Conservation (phyloP, 2,329 filamentous ascomycete genomes). For the Colletotrichum kahawae region DNA sequence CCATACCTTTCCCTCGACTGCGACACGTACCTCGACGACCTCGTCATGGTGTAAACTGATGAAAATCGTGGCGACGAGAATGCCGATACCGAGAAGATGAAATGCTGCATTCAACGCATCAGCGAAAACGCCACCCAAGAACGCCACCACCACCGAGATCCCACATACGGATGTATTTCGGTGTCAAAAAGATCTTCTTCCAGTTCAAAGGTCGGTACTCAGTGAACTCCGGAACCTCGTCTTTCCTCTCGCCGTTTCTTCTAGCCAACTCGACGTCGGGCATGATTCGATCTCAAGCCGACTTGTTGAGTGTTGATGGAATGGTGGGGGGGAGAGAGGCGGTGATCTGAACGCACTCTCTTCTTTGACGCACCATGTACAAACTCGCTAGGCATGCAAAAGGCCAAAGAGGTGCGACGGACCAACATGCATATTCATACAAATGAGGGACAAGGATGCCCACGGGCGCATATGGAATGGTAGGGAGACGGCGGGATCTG, state of each 20-base stretch:
- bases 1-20: rapidly evolving
- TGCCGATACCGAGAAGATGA: slow-evolving; percentile 32
- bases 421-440: slow-evolving; percentile 10
- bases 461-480: neutral
- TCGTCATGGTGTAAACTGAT: slow-evolving; percentile 42
- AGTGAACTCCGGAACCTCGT: slow-evolving; percentile 26
- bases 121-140: neutral
- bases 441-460: neutral
- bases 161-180: slow-evolving; percentile 35
- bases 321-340: neutral
- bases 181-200: slow-evolving; percentile 34
- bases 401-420: neutral
- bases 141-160: neutral
- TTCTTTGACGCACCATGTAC: neutral
- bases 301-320: neutral
- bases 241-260: slow-evolving; percentile 3
- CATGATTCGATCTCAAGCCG: neutral
- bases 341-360: neutral
- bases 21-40: slow-evolving; percentile 34
- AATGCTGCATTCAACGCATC: slow-evolving; percentile 4
- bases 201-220: slow-evolving; percentile 39
- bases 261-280: slow-evolving; percentile 18
- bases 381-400: neutral
- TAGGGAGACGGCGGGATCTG: slow-evolving; percentile 18
- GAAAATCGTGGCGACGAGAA: slow-evolving; percentile 33